A percentile compares a stretch with the other conserved stretches of the same genome.
Evolutionary conservation across 106 monocot genomes (phyloP).

Genomic region (Apostasia shenzhenica): DNA sequence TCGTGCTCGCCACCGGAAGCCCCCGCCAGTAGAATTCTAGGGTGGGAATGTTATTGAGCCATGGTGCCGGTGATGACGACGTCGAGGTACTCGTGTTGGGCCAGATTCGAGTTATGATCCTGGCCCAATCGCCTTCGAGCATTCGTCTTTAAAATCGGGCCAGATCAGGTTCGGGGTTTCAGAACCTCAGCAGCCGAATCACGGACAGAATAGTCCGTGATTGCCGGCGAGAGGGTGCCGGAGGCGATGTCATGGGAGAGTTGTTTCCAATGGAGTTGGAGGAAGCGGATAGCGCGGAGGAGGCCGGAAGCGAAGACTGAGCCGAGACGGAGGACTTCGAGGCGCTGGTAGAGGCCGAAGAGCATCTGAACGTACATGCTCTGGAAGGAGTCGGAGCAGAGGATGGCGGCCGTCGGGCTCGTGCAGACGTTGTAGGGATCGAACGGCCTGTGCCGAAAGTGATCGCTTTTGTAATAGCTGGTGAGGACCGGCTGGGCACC

Average conservation of each 20-base stretch:
- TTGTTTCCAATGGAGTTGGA: constrained; percentile 46
- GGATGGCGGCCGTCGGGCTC: constrained; percentile 43
- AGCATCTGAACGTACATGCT: constrained; percentile 42
- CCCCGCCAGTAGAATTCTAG: constrained; percentile 76
- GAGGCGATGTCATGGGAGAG: constrained; percentile 36
- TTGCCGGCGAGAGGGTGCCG: constrained; percentile 23
- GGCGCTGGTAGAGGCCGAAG: constrained; percentile 47
- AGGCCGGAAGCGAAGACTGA: constrained; percentile 75
- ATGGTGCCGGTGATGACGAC: constrained; percentile 8
- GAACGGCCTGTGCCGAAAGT: constrained; percentile 32
- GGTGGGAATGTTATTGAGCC: constrained; percentile 18
- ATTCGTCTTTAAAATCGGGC: neutral
- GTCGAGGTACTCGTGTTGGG: constrained; percentile 10
- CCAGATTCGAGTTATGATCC: neutral
- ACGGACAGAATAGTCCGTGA: constrained; percentile 36
- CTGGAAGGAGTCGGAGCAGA: constrained; percentile 26
- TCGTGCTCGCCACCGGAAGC: constrained; percentile 85
- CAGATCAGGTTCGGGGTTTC: constrained; percentile 26
- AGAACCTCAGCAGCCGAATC: constrained; percentile 22
- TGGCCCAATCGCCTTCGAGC: neutral
- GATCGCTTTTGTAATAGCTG: constrained; percentile 36
- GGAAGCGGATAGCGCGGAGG: constrained; percentile 62
- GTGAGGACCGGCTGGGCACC: constrained; percentile 42
- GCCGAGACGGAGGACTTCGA: constrained; percentile 50
- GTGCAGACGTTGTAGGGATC: constrained; percentile 61